phyloP scores from a whole-genome alignment of 2,329 filamentous ascomycete species.

The Alternaria metachromatica region DNA sequence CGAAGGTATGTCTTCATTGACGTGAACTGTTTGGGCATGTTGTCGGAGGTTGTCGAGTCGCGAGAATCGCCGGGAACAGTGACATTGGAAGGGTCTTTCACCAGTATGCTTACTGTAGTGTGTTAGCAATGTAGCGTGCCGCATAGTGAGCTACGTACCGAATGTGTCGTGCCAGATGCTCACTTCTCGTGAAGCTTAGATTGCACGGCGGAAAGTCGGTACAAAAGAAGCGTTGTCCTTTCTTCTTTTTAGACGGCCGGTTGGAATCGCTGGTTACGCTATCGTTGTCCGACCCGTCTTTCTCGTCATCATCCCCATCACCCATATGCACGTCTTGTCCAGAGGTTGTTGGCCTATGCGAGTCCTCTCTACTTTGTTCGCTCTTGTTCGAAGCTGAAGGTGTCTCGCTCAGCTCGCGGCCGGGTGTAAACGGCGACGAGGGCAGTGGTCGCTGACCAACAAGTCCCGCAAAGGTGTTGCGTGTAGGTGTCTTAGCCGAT shows the following conservation, averaged over 20 bases:
- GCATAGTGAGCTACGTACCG: conserved; percentile 62
- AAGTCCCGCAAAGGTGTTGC: conserved; percentile 58
- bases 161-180: conserved; percentile 94
- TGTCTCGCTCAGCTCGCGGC: conserved; percentile 52
- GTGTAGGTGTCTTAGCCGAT: conserved; percentile 68
- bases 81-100: conserved; percentile 94
- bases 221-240: conserved; percentile 95
- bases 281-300: conserved; percentile 58
- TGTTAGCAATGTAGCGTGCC: conserved; percentile 32
- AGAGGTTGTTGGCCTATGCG: conserved; percentile 66
- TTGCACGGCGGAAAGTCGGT: conserved; percentile 93
- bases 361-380: conserved; percentile 61
- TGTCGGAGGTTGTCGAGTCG: conserved; percentile 93
- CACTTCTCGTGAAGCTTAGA: conserved; percentile 92
- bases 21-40: conserved; percentile 96
- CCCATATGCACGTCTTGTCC: conserved; percentile 79
- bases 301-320: conserved; percentile 71
- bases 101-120: conserved; percentile 86
- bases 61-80: conserved; percentile 92
- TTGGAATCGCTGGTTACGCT: conserved; percentile 65
- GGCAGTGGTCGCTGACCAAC: conserved; percentile 56
- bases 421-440: conserved; percentile 53
- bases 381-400: conserved; percentile 43
- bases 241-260: conserved; percentile 89
- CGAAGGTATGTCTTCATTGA: conserved; percentile 94